These are phyloP conservation scores for Blastobotrys terrestris DNA, from an alignment of 805 yeast species.

Conservation along the genomic window DNA sequence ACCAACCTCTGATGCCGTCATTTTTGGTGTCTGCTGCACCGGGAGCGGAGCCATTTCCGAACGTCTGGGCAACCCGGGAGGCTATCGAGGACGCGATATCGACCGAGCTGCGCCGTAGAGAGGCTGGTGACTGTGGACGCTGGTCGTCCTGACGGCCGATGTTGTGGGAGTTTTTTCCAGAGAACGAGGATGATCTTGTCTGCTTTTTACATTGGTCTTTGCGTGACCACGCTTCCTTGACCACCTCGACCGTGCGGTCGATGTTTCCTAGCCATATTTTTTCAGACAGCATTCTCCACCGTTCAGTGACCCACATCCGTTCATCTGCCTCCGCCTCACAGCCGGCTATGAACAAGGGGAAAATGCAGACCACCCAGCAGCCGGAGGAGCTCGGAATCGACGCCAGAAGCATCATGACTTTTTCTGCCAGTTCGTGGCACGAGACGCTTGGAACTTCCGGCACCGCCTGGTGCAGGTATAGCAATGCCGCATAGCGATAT, in stretches of 20 bases:
- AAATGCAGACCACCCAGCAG: conserved; percentile 54
- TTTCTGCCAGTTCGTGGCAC: conserved; percentile 52
- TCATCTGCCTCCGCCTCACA: conserved; percentile 61
- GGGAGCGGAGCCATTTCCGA: background rate
- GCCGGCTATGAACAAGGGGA: conserved; percentile 57
- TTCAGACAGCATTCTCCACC: conserved; percentile 51
- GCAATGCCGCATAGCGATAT: conserved; percentile 51
- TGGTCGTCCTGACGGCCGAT: conserved; percentile 1
- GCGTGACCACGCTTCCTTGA: conserved; percentile 65
- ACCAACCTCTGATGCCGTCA: conserved; percentile 40
- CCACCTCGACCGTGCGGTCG: conserved; percentile 60
- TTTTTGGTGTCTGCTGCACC: conserved; percentile 24
- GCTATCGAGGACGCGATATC: background rate
- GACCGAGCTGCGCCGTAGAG: background rate
- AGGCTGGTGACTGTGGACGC: conserved; percentile 5
- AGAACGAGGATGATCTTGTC: background rate
- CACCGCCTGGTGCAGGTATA: conserved; percentile 63
- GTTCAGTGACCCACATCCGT: conserved; percentile 51
- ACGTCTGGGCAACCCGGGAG: background rate
- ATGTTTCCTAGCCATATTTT: conserved; percentile 62
- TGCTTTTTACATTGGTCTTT: conserved; percentile 38
- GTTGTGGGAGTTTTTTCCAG: background rate
- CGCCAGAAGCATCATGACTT: conserved; percentile 52
- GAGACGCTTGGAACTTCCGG: conserved; percentile 57
- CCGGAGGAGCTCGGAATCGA: conserved; percentile 56